Evolutionary conservation across 257 asterid species (phyloP), one percentile per base, ranked within the genome.

Genomic region (Verbascum thapsus): DNA sequence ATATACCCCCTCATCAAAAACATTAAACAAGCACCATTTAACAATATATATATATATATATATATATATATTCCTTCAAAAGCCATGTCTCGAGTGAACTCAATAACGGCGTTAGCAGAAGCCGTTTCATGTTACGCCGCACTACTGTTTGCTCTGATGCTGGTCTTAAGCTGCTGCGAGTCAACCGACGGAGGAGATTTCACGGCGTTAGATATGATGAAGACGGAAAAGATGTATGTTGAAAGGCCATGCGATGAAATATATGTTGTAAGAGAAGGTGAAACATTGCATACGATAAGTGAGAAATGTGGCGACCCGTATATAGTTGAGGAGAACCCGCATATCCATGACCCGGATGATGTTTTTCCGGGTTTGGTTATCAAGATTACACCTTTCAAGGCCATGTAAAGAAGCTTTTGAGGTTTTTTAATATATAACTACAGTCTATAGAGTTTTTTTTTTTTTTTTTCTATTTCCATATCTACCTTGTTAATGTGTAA

Each of bases 321-420:
- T 44, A 90, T 87, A 5, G 94, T 90, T 0, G 95, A 90, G 75
- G 90, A 90, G 83, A 90, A 90, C 45, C 95, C 97, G 2, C 97
- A 90, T 65, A 90, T 90, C 30, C 88, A 90, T 68, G 96, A 85
- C 72, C 95, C 94, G 42, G 91, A 85, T 69, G 95, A 88, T 74
- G 96, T 88, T 63, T 88, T 82, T 22, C 97, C 97, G 44, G 95
- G 97, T 9, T 55, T 87, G 65, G 87, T 85, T 51, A 81, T 87
- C 75, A 87, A 81, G 91, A 84, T 87, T 60, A 85, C 88, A 0
- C 86, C 90, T 63, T 77, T 45, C 53, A 86, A 69, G 6, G 68
- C 39, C 62, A 44, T 52, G 55, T 77, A 68, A 63, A 43, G 37
- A 11, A 10, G 8, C 49, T 20, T 59, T n/a, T n/a, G n/a, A n/a